Base-by-base conservation (phyloP, 2,329 filamentous ascomycete genomes). In the Trichoderma arundinaceum region DNA sequence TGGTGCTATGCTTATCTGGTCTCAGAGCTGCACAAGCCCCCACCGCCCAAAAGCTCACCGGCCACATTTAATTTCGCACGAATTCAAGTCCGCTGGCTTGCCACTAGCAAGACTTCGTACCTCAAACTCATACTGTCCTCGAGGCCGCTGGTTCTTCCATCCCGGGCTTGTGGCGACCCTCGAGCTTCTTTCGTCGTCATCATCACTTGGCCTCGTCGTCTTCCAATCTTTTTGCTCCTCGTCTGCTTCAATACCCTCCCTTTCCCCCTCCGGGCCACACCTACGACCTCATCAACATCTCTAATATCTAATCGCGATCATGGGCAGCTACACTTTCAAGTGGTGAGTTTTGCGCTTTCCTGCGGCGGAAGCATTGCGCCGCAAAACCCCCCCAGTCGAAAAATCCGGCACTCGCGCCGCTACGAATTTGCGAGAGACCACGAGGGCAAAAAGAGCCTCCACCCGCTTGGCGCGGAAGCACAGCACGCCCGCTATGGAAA, bases 271-370 rank as follows among this genome's bases (percentile, higher is more conserved):
- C 43, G 53, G 53, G 46, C 39, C 28, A 39, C 58, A 28, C 57
- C 59, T 44, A 63, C 44, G 32, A 62, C 44, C 38, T 65, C 38
- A 32, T 51, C 38, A 53, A 15, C 44, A 61, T 67, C 32, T 46
- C 19, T 58, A 66, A 64, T 64, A 41, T 19, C 39, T 71, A 71
- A 66, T 71, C 66, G 66, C 70, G 73, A 80, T 74, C 70, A 89
- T 90, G 87, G 88, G 86, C 73, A 89, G 81, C 80, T 90, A 87
- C 75, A 87, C 87, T 58, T 91, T 91, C 81, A 88, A 84, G 77
- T 91, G 88, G 88, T 91, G 79, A 79, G 87, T 77, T 38, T 64
- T 68, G 64, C 63, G 59, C 38, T 69, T 67, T 67, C 67, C 66
- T 59, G 22, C 13, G 39, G 38, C 65, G 12, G 49, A 63, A 39